Evolutionary conservation across 129 eudicot species (phyloP).

Genomic region (Deinandra increscens): DNA sequence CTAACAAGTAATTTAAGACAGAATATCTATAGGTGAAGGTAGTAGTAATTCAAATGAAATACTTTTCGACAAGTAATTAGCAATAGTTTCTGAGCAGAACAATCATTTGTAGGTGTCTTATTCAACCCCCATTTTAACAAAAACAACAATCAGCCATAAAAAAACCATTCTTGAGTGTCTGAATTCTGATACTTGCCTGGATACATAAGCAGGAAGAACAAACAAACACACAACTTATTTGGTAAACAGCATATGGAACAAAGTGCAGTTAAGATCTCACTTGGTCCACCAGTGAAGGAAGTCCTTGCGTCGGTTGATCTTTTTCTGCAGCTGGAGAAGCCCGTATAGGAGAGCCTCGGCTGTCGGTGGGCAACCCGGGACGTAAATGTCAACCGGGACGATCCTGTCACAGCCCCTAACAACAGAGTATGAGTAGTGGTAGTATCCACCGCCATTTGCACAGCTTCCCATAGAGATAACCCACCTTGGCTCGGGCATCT

Average conservation of each 20-base stretch:
- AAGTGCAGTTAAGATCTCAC: conserved; percentile 27
- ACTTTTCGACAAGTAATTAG: background rate
- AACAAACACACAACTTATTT: conserved; percentile 25
- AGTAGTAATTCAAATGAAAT: too few species aligned
- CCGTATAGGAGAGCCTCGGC: conserved; percentile 94
- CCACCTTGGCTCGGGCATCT: conserved; percentile 99
- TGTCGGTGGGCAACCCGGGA: conserved; percentile 97
- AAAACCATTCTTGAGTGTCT: conserved; percentile 10
- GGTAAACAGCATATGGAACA: conserved; percentile 13
- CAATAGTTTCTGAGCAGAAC: conserved; percentile 14
- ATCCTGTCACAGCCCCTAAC: conserved; percentile 91
- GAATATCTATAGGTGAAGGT: too few species aligned
- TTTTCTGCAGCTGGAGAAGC: conserved; percentile 88
- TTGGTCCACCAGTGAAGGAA: conserved; percentile 97
- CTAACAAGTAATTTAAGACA: too few species aligned
- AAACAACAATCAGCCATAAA: conserved; percentile 28
- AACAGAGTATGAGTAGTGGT: conserved; percentile 95
- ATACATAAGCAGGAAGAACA: conserved; percentile 13
- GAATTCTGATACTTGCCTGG: background rate
- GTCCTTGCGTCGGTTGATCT: conserved; percentile 96
- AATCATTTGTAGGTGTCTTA: conserved; percentile 26
- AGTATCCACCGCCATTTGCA: conserved; percentile 96
- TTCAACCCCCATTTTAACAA: conserved; percentile 31
- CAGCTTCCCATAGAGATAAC: conserved; percentile 99
- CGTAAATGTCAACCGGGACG: conserved; percentile 95